Percentiles rank a stretch among this genome's conserved stretches.
Evolutionary conservation across 208 protist genomes (phyloP).

Genomic region (Plasmodiophora brassicae): DNA sequence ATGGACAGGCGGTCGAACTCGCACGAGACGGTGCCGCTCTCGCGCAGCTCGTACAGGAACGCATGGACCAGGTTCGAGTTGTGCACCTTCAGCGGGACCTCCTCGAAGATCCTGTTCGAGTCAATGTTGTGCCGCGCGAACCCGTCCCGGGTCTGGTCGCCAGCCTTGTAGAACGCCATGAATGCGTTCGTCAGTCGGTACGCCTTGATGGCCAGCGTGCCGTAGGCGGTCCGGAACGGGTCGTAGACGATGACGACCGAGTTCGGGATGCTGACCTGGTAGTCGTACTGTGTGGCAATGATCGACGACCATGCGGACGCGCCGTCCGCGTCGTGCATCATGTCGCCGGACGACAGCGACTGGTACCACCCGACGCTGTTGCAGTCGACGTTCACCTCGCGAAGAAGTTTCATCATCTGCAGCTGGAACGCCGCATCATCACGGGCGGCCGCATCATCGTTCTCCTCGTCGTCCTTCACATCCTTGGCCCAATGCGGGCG

Average conservation of each 20-base stretch:
- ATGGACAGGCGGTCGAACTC: slow-evolving; percentile 39
- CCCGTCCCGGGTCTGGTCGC: background rate
- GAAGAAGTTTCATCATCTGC: slow-evolving; percentile 69
- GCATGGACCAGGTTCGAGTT: slow-evolving; percentile 65
- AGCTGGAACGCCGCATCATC: slow-evolving; percentile 55
- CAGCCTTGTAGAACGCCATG: slow-evolving; percentile 62
- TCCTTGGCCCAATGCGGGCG: background rate
- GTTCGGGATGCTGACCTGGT: slow-evolving; percentile 65
- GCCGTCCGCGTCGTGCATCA: slow-evolving; percentile 49
- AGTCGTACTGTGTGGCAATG: slow-evolving; percentile 70
- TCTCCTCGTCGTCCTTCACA: slow-evolving; percentile 17
- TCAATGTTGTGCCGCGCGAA: slow-evolving; percentile 21
- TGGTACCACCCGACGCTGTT: slow-evolving; percentile 75
- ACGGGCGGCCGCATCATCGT: slow-evolving; percentile 38
- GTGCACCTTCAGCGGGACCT: slow-evolving; percentile 71
- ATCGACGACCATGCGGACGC: slow-evolving; percentile 31
- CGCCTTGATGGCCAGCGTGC: slow-evolving; percentile 64
- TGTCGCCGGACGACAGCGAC: slow-evolving; percentile 62
- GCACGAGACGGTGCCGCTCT: slow-evolving; percentile 12
- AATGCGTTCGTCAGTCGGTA: slow-evolving; percentile 68
- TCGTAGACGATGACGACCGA: slow-evolving; percentile 66
- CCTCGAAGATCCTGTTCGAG: slow-evolving; percentile 63
- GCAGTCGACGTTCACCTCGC: slow-evolving; percentile 73
- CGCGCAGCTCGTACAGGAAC: slow-evolving; percentile 67
- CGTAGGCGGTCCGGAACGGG: slow-evolving; percentile 57